Conservation (phyloP, 495 filamentous ascomycete species). For the Xylaria bambusicola region DNA sequence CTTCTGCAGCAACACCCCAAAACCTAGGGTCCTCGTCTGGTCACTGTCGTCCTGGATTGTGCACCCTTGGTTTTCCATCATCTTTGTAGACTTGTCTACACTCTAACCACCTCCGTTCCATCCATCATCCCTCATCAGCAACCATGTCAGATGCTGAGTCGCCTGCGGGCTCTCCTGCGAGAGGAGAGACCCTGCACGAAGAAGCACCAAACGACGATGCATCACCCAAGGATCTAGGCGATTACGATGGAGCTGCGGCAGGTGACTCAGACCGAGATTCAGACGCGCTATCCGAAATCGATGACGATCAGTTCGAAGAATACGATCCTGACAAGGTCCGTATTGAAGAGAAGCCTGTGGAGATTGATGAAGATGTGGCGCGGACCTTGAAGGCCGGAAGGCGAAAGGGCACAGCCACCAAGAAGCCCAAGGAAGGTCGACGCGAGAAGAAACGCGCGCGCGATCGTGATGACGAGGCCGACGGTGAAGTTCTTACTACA, state of each 20-base stretch:
- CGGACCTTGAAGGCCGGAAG: slow-evolving; percentile 71
- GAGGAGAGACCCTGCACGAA: slow-evolving; percentile 34
- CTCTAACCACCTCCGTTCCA: background rate
- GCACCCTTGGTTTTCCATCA: background rate
- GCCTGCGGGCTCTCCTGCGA: slow-evolving; percentile 30
- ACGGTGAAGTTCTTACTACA: slow-evolving; percentile 55
- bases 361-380: slow-evolving; percentile 86
- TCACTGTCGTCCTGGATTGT: too few species aligned
- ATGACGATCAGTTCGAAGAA: slow-evolving; percentile 89
- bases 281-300: slow-evolving; percentile 85
- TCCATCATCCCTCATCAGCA: background rate
- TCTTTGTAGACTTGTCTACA: background rate
- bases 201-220: slow-evolving; percentile 36
- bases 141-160: slow-evolving; percentile 50
- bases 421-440: slow-evolving; percentile 75
- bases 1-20: too few species aligned
- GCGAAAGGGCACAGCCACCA: slow-evolving; percentile 69
- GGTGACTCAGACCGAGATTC: slow-evolving; percentile 75
- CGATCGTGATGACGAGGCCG: slow-evolving; percentile 58
- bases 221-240: slow-evolving; percentile 35
- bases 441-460: slow-evolving; percentile 71
- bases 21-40: too few species aligned
- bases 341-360: slow-evolving; percentile 75
- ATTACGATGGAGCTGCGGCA: slow-evolving; percentile 40
- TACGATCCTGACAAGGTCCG: slow-evolving; percentile 79